Evolutionary conservation across 2,329 filamentous ascomycete genomes (phyloP).

Genomic region (Phialophora tarda): DNA sequence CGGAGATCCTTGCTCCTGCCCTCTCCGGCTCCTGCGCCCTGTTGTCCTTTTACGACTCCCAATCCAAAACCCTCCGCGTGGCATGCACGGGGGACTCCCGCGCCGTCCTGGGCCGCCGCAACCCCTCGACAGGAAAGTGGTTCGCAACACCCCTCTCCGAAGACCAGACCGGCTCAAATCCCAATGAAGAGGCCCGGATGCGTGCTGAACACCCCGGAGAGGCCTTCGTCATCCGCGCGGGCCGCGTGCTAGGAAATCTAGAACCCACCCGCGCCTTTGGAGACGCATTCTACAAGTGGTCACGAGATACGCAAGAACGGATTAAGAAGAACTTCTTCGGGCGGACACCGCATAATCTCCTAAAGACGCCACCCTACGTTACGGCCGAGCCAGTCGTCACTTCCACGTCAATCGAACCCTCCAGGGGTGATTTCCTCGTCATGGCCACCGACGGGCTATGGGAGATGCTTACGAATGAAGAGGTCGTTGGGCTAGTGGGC

Average conservation of each 20-base stretch:
- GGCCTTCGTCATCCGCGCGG: conserved; percentile 78
- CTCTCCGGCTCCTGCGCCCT: conserved; percentile 97
- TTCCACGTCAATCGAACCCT: conserved; percentile 86
- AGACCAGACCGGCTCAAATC: conserved; percentile 91
- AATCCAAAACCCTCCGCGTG: conserved; percentile 84
- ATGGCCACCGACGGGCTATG: conserved; percentile 96
- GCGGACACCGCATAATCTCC: conserved; percentile 72
- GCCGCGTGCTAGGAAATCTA: conserved; percentile 86
- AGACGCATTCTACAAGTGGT: conserved; percentile 97
- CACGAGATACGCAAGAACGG: conserved; percentile 77
- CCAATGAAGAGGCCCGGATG: conserved; percentile 80
- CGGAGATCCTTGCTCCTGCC: conserved; percentile 88
- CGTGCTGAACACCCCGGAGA: conserved; percentile 88
- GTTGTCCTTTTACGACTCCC: conserved; percentile 92
- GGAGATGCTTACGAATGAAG: conserved; percentile 99
- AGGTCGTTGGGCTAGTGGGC: conserved; percentile 93
- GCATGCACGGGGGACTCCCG: conserved; percentile 97
- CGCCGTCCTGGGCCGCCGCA: conserved; percentile 84
- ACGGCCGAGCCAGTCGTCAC: conserved; percentile 95
- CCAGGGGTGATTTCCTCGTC: conserved; percentile 91
- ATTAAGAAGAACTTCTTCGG: conserved; percentile 88
- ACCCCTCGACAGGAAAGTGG: conserved; percentile 79
- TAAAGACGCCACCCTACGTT: conserved; percentile 94
- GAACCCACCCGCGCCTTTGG: conserved; percentile 95
- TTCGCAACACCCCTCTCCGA: conserved; percentile 85